Evolutionary conservation across 768 basidiomycete genomes (phyloP), one percentile per base, ranked within the genome.

Genomic region (Pleurotus tuber-regium): DNA sequence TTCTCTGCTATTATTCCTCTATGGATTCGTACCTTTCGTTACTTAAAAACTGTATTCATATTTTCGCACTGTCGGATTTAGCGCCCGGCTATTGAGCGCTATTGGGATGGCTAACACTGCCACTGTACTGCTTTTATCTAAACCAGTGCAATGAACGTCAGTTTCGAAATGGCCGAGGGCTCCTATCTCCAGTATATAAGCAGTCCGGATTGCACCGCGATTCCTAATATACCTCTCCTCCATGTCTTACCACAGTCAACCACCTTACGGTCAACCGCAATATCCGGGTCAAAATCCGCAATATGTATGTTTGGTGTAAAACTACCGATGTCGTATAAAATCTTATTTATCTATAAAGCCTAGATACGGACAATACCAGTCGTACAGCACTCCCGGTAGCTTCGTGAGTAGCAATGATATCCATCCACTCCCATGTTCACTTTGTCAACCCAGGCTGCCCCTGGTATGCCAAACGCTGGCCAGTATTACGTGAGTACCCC

Each of bases 401-500:
- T 48, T 48, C 18, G 46, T 31, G 25, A 44, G 43, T 44, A 4
- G 9, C 40, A n/a, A 28, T 2, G 28, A 28, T 10, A n/a, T 7
- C 23, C 24, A 28, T 11, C 21, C 18, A 8, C 40, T 31, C 14
- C 30, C 30, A 31, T n/a, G n/a, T n/a, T n/a, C n/a, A n/a, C n/a
- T n/a, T n/a, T n/a, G n/a, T n/a, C n/a, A n/a, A n/a, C n/a, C n/a
- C n/a, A n/a, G n/a, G n/a, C n/a, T n/a, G n/a, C n/a, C n/a, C n/a
- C n/a, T n/a, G n/a, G n/a, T n/a, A n/a, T n/a, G n/a, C n/a, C 21
- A 11, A 10, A 10, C 4, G 19, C 18, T 16, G 41, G 41, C 8
- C 41, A 42, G 26, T 42, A 42, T 19, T 44, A 44, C 19, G 46
- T 48, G 19, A 48, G 21, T 42, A n/a, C 4, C 9, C 18, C 38